phyloP scores from a whole-genome alignment of 805 yeast species.

The Millerago galiae region DNA sequence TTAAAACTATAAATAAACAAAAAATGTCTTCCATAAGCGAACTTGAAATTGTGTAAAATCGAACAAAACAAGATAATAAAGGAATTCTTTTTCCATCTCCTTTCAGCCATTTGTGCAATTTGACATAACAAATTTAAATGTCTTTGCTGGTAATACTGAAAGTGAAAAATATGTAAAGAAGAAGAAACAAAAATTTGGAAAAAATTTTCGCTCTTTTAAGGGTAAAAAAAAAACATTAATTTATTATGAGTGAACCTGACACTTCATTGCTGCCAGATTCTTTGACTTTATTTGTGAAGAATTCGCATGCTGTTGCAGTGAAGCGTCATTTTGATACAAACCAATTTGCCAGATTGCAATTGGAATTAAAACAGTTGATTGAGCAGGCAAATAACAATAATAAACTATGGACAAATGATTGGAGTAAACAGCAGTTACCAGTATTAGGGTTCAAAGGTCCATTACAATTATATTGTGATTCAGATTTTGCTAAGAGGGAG shows the following conservation, averaged over 20 bases:
- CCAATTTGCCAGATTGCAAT: slow-evolving; percentile 11
- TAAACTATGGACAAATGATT: slow-evolving; percentile 23
- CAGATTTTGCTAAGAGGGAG: slow-evolving; percentile 2
- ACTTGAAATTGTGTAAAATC: slow-evolving; percentile 11
- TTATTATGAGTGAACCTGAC: slow-evolving; percentile 3
- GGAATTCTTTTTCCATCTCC: slow-evolving; percentile 21
- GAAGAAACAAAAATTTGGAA: neutral
- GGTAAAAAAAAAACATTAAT: too few relatives aligned
- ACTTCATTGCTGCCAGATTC: slow-evolving; percentile 4
- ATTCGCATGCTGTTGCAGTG: slow-evolving; percentile 3
- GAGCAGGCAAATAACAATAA: slow-evolving; percentile 19
- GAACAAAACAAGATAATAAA: slow-evolving; percentile 17
- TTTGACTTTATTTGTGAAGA: slow-evolving; percentile 5
- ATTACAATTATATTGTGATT: slow-evolving; percentile 14
- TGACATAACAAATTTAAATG: slow-evolving; percentile 15
- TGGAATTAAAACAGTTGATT: slow-evolving; percentile 22
- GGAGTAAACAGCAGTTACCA: slow-evolving; percentile 24
- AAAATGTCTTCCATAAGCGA: slow-evolving; percentile 25
- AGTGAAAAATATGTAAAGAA: slow-evolving; percentile 21
- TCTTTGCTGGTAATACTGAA: slow-evolving; percentile 26
- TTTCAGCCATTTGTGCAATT: slow-evolving; percentile 25
- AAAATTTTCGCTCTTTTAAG: neutral
- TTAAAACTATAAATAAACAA: neutral
- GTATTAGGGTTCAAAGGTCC: slow-evolving; percentile 9
- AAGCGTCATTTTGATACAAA: neutral